Percentiles rank a stretch among this genome's conserved stretches.
phyloP scores from a whole-genome alignment of 768 basidiomycete genomes.

The Tricholoma terreum region DNA sequence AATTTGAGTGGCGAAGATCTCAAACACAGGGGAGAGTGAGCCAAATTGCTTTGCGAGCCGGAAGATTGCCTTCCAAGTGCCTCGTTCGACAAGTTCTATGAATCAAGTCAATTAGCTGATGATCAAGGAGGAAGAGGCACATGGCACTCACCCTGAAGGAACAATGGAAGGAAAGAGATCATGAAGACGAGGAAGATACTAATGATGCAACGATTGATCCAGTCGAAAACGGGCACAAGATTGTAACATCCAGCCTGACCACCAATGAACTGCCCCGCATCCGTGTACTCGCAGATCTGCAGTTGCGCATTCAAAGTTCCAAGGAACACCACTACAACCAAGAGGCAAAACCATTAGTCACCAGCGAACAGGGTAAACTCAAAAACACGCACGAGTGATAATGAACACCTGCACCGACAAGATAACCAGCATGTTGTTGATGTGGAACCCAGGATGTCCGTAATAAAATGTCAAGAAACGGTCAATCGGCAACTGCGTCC shows the following conservation, averaged over 20 bases:
- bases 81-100: constrained; percentile 91
- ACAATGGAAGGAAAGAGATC: constrained; percentile 92
- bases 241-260: constrained; percentile 92
- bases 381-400: constrained; percentile 66
- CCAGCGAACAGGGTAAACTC: neutral
- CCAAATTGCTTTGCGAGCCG: constrained; percentile 93
- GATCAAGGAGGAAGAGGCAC: neutral
- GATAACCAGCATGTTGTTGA: constrained; percentile 99
- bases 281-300: constrained; percentile 74
- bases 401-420: constrained; percentile 95
- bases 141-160: constrained; percentile 81
- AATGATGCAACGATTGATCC: constrained; percentile 96
- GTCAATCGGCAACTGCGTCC: constrained; percentile 96
- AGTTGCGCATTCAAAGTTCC: constrained; percentile 87
- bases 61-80: constrained; percentile 85
- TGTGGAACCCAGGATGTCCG: constrained; percentile 98
- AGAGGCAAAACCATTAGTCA: constrained; percentile 1
- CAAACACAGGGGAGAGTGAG: constrained; percentile 93
- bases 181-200: constrained; percentile 98
- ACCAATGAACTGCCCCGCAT: constrained; percentile 67
- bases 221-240: constrained; percentile 86
- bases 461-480: constrained; percentile 99
- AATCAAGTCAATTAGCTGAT: constrained; percentile 15
- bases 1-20: constrained; percentile 98
- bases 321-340: constrained; percentile 79